These are phyloP conservation scores for Lunularia cruciata DNA, from an alignment of 225 moss, liverwort and hornwort species.

Conservation along the genomic window DNA sequence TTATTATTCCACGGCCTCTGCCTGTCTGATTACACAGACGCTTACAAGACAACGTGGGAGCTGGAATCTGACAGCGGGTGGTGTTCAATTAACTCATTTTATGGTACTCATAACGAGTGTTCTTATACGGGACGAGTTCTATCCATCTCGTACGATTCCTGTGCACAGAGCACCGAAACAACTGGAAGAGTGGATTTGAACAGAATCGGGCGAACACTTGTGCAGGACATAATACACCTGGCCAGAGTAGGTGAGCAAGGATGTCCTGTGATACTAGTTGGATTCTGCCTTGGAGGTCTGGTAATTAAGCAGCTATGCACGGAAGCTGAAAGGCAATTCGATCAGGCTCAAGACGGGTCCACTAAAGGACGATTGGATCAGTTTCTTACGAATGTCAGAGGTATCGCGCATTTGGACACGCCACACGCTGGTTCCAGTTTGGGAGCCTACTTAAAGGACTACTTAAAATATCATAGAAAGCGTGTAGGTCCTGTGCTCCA, in stretches of 20 bases:
- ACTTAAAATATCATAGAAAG: neutral
- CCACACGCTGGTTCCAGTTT: slow-evolving; percentile 21
- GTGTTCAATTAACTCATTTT: neutral
- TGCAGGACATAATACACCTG: slow-evolving; percentile 11
- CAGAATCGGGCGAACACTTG: slow-evolving; percentile 7
- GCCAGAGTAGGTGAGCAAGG: slow-evolving; percentile 14
- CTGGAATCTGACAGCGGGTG: neutral
- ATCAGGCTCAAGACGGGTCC: neutral
- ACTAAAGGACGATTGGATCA: slow-evolving; percentile 9
- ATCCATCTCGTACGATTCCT: slow-evolving; percentile 17
- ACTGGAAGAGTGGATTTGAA: slow-evolving; percentile 14
- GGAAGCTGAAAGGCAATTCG: slow-evolving; percentile 11
- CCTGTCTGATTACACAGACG: neutral
- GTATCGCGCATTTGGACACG: slow-evolving; percentile 1
- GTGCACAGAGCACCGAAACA: neutral
- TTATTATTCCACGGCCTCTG: slow-evolving; percentile 12
- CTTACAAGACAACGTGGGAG: slow-evolving; percentile 6
- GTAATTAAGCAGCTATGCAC: slow-evolving; percentile 18
- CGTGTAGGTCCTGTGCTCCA: slow-evolving; percentile 11
- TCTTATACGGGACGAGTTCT: too few species aligned
- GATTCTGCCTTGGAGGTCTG: slow-evolving; percentile 26
- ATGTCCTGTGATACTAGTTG: slow-evolving; percentile 23
- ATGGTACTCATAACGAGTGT: too few species aligned
- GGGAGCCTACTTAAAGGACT: too few species aligned
- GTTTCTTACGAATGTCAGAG: slow-evolving; percentile 19